Base-by-base conservation (phyloP, 2,329 filamentous ascomycete genomes). In the Calonectria montana region DNA sequence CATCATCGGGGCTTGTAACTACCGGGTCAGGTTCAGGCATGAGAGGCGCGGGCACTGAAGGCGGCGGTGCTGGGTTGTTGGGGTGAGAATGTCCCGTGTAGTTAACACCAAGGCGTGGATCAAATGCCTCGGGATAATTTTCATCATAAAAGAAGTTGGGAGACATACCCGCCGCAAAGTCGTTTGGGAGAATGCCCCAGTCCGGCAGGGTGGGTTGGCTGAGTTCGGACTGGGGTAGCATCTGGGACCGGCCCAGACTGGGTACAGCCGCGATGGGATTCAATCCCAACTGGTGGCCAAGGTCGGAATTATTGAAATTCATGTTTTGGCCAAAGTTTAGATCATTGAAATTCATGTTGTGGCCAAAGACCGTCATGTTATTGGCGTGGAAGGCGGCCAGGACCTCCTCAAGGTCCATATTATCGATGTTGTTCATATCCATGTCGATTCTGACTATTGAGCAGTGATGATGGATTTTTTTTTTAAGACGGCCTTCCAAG, bases 21-120 rank as follows among this genome's bases (percentile, higher is more conserved):
- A 74, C 55, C 29, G 73, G 76, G 37, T 81, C 78, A 21, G 76
- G 69, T 12, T 77, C 80, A 35, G 79, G 50, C 2, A 77, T 75
- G 13, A 78, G 78, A 18, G 80, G 81, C 1, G 81, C 82, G 35
- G 77, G 75, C 13, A 79, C 74, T 2, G 81, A 80, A 23, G 78
- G 75, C 9, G 81, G 4, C 29, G 9, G 77, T 21, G 73, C 72
- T 10, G 77, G 77, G 27, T 77, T 79, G 29, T 72, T 72, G n/a
- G 77, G 74, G 29, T 73, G 71, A 16, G 79, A 74, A 39, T 81
- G 77, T 29, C 72, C 75, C 31, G 80, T 71, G 70, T 84, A 86
- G 68, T 80, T 77, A 16, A 73, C 76, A 65, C 85, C 80, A 21
- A 77, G 82, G 72, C 84, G 86, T n/a, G 79, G 78, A 23, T 78